Evolutionary conservation across 1,139 yeast species (phyloP), one percentile per base, ranked within the genome.

Genomic region (Yamadazyma conglobata): DNA sequence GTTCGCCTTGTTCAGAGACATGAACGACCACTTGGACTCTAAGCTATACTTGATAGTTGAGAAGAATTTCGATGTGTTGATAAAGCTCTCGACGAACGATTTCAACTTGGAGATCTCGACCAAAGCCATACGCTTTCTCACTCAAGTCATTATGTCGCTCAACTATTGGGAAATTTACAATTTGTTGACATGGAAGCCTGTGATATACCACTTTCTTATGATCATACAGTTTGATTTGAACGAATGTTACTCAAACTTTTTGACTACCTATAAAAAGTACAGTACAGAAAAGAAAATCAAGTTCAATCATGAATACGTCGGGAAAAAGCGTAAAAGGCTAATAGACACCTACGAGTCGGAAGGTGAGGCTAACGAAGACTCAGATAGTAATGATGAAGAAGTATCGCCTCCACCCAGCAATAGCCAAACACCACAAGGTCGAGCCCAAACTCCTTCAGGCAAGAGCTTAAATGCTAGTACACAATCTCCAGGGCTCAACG

Each of bases 121-220:
- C 0, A 44, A 40, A 25, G 48, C 67, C 3, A 64, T 67, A 15
- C 47, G 72, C 21, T 66, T 65, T 35, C 50, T 68, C 34, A 65
- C 73, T 6, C 50, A 50, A 7, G 51, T 66, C 2, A 44, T 66
- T 14, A 63, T 65, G 70, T 46, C 47, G 27, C 46, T 66, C 29
- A 68, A 65, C 40, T 68, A 68, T 44, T 68, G 74, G 74, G 73
- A 68, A 39, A 41, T 67, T 14, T 67, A 65, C 42, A 67, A 65
- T 34, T 48, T 68, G 20, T 52, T 68, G 15, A 49, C 49, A 11
- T 64, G 70, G 70, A 65, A 65, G 36, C 73, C 74, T 1, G 59
- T 68, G 7, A 59, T 68, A 11, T 66, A 62, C 40, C 70, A 63
- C 37, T 68, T 68, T 33, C 46, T 68, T 24, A 43, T 47, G 5